These are phyloP conservation scores for Apium graveolens DNA, from an alignment of 129 eudicot species.

Conservation along the genomic window DNA sequence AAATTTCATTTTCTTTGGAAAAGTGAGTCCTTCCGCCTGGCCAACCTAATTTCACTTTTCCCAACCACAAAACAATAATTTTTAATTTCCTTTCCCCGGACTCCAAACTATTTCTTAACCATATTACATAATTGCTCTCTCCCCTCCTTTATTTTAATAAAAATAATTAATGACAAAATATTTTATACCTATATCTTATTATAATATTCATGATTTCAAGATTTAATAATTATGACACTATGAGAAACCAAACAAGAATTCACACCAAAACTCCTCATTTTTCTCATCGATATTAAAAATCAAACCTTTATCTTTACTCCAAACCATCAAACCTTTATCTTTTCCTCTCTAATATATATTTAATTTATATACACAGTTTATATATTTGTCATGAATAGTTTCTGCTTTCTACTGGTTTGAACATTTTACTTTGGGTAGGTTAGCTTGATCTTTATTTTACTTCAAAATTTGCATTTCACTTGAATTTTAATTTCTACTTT, in stretches of 20 bases:
- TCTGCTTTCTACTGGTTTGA: constrained; percentile 19
- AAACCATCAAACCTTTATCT: neutral
- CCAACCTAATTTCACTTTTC: constrained; percentile 96
- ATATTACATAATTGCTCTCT: constrained; percentile 49
- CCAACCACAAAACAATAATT: constrained; percentile 41
- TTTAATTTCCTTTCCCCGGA: constrained; percentile 52
- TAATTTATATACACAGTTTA: neutral
- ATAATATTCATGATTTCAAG: constrained; percentile 20
- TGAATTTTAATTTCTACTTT: constrained; percentile 11
- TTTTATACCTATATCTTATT: constrained; percentile 23
- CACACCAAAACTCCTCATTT: constrained; percentile 32
- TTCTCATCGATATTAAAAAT: constrained; percentile 26
- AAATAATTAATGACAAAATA: constrained; percentile 50
- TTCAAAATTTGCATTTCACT: neutral
- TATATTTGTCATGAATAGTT: constrained; percentile 21
- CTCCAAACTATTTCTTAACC: constrained; percentile 70
- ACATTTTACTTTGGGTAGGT: constrained; percentile 7
- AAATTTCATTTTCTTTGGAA: neutral
- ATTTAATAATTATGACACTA: constrained; percentile 40
- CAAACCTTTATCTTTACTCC: constrained; percentile 31
- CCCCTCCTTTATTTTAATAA: constrained; percentile 24
- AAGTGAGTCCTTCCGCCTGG: constrained; percentile 51
- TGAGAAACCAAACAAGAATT: constrained; percentile 42
- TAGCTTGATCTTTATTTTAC: neutral
- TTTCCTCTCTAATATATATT: constrained; percentile 20